Conservation (phyloP, 176 grass and related monocot genomes). For the Alloteropsis semialata region DNA sequence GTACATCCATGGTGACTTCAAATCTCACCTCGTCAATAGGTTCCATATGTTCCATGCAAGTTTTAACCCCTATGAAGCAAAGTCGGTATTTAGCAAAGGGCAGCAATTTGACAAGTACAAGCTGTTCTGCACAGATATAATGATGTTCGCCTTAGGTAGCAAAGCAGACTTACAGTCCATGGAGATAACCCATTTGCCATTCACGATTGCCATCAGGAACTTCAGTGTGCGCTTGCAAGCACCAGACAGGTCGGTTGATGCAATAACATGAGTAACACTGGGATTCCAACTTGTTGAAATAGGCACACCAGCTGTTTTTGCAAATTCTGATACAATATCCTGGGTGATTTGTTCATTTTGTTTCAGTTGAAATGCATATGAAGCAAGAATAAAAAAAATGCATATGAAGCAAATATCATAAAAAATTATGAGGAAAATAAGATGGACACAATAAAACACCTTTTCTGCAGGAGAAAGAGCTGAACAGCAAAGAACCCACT, state of each 20-base stretch:
- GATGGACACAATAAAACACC: slow-evolving; percentile 33
- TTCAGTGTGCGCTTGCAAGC: slow-evolving; percentile 89
- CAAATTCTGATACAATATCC: slow-evolving; percentile 60
- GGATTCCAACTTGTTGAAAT: slow-evolving; percentile 68
- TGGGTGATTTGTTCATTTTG: slow-evolving; percentile 17
- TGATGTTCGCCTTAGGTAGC: neutral
- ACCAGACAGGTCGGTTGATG: slow-evolving; percentile 66
- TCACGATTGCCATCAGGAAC: slow-evolving; percentile 85
- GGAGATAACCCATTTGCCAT: slow-evolving; percentile 84
- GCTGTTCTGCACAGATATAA: neutral
- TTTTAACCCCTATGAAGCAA: slow-evolving; percentile 60
- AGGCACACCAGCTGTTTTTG: slow-evolving; percentile 52
- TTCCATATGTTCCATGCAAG: slow-evolving; percentile 63
- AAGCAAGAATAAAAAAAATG: neutral
- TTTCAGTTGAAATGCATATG: slow-evolving; percentile 33
- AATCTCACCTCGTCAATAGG: slow-evolving; percentile 56
- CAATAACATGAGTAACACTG: slow-evolving; percentile 78
- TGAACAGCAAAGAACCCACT: slow-evolving; percentile 89
- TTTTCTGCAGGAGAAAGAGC: slow-evolving; percentile 76
- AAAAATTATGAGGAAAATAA: slow-evolving; percentile 12
- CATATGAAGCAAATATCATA: neutral
- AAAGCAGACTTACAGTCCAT: slow-evolving; percentile 63
- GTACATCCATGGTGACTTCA: slow-evolving; percentile 65
- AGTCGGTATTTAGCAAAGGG: slow-evolving; percentile 14
- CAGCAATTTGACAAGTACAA: neutral